A percentile compares a stretch with the other conserved stretches of the same genome.
Evolutionary conservation across 495 filamentous ascomycete species (phyloP).

Genomic region (Xylaria curta): DNA sequence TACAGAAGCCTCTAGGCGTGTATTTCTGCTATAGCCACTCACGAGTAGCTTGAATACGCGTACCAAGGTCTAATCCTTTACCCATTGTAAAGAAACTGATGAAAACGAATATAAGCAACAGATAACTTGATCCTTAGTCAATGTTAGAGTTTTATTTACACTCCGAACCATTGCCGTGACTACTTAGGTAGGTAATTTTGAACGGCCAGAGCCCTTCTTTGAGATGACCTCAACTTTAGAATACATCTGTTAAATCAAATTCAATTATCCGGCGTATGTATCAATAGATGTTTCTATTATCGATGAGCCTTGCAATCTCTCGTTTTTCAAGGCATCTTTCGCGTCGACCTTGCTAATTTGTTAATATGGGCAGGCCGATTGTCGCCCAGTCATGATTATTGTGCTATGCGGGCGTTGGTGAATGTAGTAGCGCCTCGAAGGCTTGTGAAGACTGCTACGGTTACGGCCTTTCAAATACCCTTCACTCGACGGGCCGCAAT

Average conservation of each 20-base stretch:
- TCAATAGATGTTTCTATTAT: neutral
- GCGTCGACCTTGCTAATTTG: slow-evolving; percentile 10
- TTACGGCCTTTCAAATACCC: slow-evolving; percentile 13
- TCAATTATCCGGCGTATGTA: neutral
- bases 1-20: no score
- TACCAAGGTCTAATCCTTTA: no score
- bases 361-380: slow-evolving; percentile 33
- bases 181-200: no score
- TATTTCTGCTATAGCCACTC: no score
- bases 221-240: neutral
- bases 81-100: no score
- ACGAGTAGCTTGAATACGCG: no score
- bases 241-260: neutral
- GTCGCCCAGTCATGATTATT: slow-evolving; percentile 18
- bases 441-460: slow-evolving; percentile 27
- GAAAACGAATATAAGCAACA: no score
- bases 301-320: neutral
- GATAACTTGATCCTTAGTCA: no score
- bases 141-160: no score
- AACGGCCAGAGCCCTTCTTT: neutral
- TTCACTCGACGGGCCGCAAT: neutral
- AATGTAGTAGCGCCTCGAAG: slow-evolving; percentile 34
- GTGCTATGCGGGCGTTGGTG: slow-evolving; percentile 34
- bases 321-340: neutral
- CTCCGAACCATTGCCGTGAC: no score